These are phyloP conservation scores for Cryomyces minteri DNA, from an alignment of 495 filamentous ascomycete species.

Conservation along the genomic window DNA sequence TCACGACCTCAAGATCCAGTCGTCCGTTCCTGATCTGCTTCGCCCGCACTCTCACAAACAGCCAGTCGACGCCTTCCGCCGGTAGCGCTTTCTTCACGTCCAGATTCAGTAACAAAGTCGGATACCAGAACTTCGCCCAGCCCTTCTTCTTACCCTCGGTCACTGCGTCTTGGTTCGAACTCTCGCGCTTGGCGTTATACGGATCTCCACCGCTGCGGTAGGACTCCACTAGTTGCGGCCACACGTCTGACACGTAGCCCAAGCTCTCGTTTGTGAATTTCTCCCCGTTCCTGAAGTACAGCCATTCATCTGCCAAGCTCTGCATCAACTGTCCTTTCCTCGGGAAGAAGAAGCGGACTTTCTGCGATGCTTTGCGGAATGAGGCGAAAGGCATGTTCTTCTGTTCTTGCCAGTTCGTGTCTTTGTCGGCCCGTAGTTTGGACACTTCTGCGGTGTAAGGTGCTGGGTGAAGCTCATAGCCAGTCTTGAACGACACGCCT, in stretches of 20 bases:
- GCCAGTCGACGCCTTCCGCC: constrained; percentile 22
- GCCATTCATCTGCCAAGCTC: constrained; percentile 45
- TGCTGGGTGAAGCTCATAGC: constrained; percentile 28
- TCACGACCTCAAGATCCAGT: constrained; percentile 23
- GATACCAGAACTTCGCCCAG: constrained; percentile 46
- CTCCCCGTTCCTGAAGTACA: constrained; percentile 26
- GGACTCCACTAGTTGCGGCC: constrained; percentile 36
- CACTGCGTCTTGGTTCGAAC: constrained; percentile 12
- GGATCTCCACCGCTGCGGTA: constrained; percentile 9
- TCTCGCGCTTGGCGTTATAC: constrained; percentile 16
- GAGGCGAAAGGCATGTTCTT: constrained; percentile 21
- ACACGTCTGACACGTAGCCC: constrained; percentile 45
- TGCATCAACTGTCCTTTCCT: constrained; percentile 23
- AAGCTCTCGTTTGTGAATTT: constrained; percentile 25
- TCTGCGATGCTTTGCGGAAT: constrained; percentile 34
- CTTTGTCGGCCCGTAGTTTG: constrained; percentile 19
- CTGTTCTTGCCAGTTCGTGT: constrained; percentile 25
- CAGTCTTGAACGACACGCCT: constrained; percentile 36
- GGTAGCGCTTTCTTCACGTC: constrained; percentile 28
- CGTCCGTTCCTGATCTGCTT: constrained; percentile 27
- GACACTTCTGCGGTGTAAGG: constrained; percentile 27
- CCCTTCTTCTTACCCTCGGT: constrained; percentile 4
- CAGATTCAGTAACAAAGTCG: constrained; percentile 42
- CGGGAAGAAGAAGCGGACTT: constrained; percentile 37
- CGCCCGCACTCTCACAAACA: constrained; percentile 19